phyloP scores from a whole-genome alignment of 495 filamentous ascomycete genomes.

The Neurospora sp. region DNA sequence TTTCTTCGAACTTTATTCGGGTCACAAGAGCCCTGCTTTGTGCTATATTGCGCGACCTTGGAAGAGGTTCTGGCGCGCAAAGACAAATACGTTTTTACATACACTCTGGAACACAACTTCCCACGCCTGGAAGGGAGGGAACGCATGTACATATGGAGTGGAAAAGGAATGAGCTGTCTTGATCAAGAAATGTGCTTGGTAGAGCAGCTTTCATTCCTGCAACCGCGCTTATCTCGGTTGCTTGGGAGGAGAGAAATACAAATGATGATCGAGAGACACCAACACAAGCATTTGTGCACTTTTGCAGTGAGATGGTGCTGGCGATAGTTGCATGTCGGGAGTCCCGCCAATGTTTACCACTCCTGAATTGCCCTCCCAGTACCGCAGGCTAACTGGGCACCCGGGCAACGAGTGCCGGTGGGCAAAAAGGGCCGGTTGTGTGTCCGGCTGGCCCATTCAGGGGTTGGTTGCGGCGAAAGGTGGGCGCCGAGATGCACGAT shows the following conservation, averaged over 20 bases:
- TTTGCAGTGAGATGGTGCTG: neutral
- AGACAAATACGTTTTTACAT: neutral
- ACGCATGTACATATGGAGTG: neutral
- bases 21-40: neutral
- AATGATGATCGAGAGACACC: neutral
- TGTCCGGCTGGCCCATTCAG: neutral
- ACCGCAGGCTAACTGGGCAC: neutral
- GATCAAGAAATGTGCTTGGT: neutral
- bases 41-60: neutral
- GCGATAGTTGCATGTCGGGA: neutral
- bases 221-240: neutral
- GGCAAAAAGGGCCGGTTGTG: neutral
- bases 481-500: neutral
- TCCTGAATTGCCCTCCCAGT: neutral
- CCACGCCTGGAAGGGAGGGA: neutral
- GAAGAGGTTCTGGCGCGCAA: neutral
- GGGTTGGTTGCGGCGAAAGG: neutral
- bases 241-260: neutral
- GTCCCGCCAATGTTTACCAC: neutral
- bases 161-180: neutral
- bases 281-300: neutral
- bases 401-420: neutral
- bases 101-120: neutral
- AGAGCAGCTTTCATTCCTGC: neutral
- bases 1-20: neutral